Conservation (phyloP, 345 rosid genomes). For the Boechera retrofracta region DNA sequence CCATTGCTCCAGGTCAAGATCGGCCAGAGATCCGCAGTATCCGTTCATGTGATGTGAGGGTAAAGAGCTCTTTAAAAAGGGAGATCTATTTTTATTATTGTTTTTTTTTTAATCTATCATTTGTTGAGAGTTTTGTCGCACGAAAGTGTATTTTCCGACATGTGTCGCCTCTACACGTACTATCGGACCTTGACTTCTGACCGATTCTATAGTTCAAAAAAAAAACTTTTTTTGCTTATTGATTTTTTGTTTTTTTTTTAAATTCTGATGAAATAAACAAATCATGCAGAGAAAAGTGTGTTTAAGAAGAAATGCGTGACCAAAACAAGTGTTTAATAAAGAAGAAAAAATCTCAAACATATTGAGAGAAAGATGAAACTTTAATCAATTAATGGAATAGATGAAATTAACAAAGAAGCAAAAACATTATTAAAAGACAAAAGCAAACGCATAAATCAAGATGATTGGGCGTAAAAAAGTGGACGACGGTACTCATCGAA, state of each 20-base stretch:
- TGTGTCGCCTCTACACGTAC: not conserved
- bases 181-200: slow-evolving; percentile 17
- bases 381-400: not conserved
- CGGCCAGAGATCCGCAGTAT: not conserved
- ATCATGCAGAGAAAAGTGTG: slow-evolving; percentile 12
- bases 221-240: not conserved
- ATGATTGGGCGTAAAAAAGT: slow-evolving; percentile 48
- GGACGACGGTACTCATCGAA: slow-evolving; percentile 93
- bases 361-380: slow-evolving; percentile 3
- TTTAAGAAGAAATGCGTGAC: not conserved
- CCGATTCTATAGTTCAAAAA: not conserved
- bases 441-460: slow-evolving; percentile 16
- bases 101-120: not conserved
- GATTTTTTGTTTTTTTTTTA: not conserved
- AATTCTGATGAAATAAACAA: slow-evolving; percentile 7
- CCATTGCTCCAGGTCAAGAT: not conserved
- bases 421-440: not conserved
- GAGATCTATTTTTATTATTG: not conserved
- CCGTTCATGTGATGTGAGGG: not conserved
- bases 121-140: slow-evolving; percentile 16
- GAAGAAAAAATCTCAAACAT: not conserved
- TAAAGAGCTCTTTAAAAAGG: not conserved
- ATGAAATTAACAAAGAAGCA: not conserved
- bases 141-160: not conserved
- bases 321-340: not conserved